phyloP scores from a whole-genome alignment of 768 basidiomycete genomes.

The Xerocomus potaroensis region DNA sequence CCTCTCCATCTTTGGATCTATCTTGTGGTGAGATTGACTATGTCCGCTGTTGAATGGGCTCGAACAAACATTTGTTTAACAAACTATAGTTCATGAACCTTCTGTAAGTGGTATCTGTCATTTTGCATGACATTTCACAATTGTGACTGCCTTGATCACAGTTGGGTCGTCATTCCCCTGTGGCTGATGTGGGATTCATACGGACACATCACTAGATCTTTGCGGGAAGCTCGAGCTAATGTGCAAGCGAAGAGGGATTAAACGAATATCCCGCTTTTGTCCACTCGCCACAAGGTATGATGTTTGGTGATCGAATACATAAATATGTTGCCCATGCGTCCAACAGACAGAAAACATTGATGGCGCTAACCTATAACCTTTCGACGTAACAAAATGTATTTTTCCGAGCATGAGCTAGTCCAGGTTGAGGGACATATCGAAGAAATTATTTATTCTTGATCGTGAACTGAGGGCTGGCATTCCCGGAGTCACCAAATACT shows the following conservation, averaged over 20 bases:
- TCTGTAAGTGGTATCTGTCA: conserved; percentile 47
- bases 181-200: conserved; percentile 80
- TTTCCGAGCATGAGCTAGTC: conserved; percentile 1
- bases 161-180: conserved; percentile 78
- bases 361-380: no score
- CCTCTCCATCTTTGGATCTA: conserved; percentile 75
- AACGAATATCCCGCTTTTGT: background rate
- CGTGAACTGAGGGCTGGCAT: conserved; percentile 54
- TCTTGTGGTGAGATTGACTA: conserved; percentile 54
- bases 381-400: conserved; percentile 6
- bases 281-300: background rate
- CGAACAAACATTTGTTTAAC: background rate
- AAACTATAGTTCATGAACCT: conserved; percentile 67
- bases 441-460: no score
- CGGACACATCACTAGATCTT: conserved; percentile 55
- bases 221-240: conserved; percentile 40
- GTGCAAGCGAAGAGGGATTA: conserved; percentile 36
- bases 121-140: background rate
- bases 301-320: no score
- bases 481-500: conserved; percentile 71
- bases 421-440: no score
- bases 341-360: no score
- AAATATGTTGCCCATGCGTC: no score
- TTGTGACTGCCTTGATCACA: conserved; percentile 26
- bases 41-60: background rate